Evolutionary conservation across 2,329 filamentous ascomycete species (phyloP).

Genomic region (Cordyceps javanica): DNA sequence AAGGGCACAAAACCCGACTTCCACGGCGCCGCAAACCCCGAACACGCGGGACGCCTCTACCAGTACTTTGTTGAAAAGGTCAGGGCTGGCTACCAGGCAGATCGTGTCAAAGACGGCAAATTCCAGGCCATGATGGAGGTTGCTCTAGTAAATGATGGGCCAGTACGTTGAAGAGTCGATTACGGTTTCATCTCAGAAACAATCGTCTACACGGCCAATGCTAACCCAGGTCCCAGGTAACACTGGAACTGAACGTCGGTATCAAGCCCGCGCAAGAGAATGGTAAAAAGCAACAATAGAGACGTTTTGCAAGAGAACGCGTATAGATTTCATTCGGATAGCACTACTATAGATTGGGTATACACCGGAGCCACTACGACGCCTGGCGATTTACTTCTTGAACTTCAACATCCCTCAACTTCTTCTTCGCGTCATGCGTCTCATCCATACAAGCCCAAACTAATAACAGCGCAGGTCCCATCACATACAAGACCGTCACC

Average conservation of each 20-base stretch:
- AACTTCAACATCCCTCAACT: neutral
- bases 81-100: conserved; percentile 60
- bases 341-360: neutral
- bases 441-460: neutral
- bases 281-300: neutral
- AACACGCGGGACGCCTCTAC: conserved; percentile 76
- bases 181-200: neutral
- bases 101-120: conserved; percentile 85
- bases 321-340: neutral
- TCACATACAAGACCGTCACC: neutral
- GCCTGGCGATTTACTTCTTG: neutral
- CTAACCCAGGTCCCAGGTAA: neutral
- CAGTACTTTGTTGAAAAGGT: conserved; percentile 76
- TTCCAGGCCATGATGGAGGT: conserved; percentile 99
- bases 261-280: neutral
- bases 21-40: conserved; percentile 74
- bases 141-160: conserved; percentile 79
- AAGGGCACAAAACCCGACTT: conserved; percentile 96
- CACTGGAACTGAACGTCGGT: conserved; percentile 9
- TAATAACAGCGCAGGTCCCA: neutral
- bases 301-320: too few species aligned
- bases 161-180: conserved; percentile 37
- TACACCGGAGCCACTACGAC: neutral
- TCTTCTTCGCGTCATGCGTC: neutral
- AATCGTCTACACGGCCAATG: neutral